phyloP scores from a whole-genome alignment of 2,329 filamentous ascomycete species.

The Trichoderma aggressivum region DNA sequence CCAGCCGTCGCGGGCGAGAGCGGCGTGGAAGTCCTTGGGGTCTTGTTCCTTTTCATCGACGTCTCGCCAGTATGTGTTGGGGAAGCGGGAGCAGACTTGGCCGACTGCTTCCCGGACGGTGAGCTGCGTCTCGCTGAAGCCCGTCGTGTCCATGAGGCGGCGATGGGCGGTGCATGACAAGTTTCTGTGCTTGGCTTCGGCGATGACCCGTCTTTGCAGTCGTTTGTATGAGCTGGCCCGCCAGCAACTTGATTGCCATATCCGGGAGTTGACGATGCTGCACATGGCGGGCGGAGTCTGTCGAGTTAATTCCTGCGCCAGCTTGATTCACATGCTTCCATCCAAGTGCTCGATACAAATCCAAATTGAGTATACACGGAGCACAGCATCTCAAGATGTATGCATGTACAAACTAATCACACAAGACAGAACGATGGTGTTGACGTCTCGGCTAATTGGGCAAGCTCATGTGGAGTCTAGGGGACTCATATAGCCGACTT shows the following conservation, averaged over 20 bases:
- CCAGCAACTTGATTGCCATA: background rate
- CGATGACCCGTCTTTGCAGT: background rate
- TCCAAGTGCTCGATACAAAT: background rate
- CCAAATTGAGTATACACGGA: background rate
- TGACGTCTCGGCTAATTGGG: constrained; percentile 1
- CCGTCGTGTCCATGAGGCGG: constrained; percentile 65
- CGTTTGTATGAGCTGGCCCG: background rate
- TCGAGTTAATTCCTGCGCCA: background rate
- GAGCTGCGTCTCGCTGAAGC: constrained; percentile 70
- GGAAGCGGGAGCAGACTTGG: constrained; percentile 66
- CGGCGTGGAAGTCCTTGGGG: constrained; percentile 72
- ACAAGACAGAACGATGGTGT: background rate
- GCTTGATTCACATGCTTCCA: background rate
- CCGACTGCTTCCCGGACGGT: constrained; percentile 67
- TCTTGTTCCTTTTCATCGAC: constrained; percentile 68
- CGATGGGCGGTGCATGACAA: constrained; percentile 37
- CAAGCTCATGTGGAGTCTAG: background rate
- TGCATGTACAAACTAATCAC: background rate
- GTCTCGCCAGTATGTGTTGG: constrained; percentile 74
- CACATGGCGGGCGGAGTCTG: background rate
- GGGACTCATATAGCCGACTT: constrained; percentile 10
- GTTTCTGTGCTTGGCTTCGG: background rate
- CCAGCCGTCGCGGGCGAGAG: constrained; percentile 73
- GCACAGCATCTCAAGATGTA: background rate
- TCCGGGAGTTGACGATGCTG: background rate